Conservation (phyloP, 2,329 filamentous ascomycete genomes). For the Alternaria sp. region DNA sequence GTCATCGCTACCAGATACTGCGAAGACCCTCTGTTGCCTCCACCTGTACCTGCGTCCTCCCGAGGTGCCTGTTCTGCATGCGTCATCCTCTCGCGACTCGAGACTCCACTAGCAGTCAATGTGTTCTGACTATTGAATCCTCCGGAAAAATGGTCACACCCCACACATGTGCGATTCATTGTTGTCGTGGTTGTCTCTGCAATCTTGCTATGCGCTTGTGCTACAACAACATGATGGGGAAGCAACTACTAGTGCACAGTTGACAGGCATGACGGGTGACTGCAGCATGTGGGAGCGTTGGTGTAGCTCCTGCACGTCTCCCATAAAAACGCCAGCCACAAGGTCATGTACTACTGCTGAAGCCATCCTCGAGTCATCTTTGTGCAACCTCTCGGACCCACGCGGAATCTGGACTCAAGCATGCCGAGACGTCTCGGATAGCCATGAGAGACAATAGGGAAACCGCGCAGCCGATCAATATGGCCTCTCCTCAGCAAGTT, state of each 20-base stretch:
- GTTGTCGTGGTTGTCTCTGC: not conserved
- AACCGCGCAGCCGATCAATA: not conserved
- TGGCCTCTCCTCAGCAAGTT: constrained; percentile 18
- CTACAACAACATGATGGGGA: not conserved
- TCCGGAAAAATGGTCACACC: not conserved
- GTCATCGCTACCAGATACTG: not conserved
- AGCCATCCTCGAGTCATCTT: constrained; percentile 4
- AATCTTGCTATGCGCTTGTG: constrained; percentile 5
- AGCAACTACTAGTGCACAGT: constrained; percentile 14
- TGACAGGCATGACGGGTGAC: constrained; percentile 11
- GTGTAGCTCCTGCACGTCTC: constrained; percentile 9
- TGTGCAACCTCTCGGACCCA: not conserved
- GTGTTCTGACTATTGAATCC: constrained; percentile 1
- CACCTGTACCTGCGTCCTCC: not conserved
- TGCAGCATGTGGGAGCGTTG: constrained; percentile 5
- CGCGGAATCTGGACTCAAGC: not conserved
- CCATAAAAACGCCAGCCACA: constrained; percentile 3
- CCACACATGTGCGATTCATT: not conserved
- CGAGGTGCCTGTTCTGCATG: not conserved
- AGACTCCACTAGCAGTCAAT: not conserved
- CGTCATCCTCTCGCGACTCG: constrained; percentile 4
- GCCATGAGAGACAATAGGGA: not conserved
- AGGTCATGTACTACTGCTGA: constrained; percentile 8
- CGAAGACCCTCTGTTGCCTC: not conserved
- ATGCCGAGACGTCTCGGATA: not conserved